A percentile compares a stretch with the other conserved stretches of the same genome.
Conservation (phyloP, 2,329 filamentous ascomycete genomes). For the Fonsecaea pedrosoi region DNA sequence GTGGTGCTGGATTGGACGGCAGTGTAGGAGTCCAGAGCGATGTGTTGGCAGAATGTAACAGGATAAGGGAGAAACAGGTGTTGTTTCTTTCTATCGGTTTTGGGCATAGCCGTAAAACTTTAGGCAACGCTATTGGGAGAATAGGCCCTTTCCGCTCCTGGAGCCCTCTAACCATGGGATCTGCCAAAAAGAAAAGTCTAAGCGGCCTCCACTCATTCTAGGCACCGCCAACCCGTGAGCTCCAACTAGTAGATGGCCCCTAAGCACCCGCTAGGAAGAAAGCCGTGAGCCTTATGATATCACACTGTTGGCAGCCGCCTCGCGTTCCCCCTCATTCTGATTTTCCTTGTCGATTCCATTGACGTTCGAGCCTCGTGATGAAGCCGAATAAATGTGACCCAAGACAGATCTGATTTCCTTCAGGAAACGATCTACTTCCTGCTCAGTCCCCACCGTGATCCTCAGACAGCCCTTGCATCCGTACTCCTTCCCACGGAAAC, state of each 20-base stretch:
- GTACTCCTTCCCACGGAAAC: constrained; percentile 90
- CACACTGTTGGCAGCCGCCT: constrained; percentile 49
- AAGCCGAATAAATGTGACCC: constrained; percentile 55
- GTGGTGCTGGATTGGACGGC: constrained; percentile 17
- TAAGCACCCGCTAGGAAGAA: constrained; percentile 12
- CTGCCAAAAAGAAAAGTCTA: constrained; percentile 10
- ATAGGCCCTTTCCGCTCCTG: constrained; percentile 10
- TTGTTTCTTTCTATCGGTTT: constrained; percentile 34
- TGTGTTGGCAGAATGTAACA: constrained; percentile 33
- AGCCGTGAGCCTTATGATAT: constrained; percentile 47
- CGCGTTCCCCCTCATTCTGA: constrained; percentile 54
- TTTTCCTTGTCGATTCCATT: constrained; percentile 44
- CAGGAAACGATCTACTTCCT: constrained; percentile 81
- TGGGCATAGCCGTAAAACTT: constrained; percentile 26
- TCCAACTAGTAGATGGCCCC: neutral
- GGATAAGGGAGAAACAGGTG: constrained; percentile 13
- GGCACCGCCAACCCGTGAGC: neutral
- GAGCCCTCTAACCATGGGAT: constrained; percentile 10
- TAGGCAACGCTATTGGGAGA: constrained; percentile 1
- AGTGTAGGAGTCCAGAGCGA: constrained; percentile 11
- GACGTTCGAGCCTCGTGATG: constrained; percentile 44
- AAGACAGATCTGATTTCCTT: constrained; percentile 66
- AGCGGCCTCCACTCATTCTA: neutral
- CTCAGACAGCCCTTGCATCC: constrained; percentile 88
- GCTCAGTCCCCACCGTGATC: constrained; percentile 89